Base-by-base conservation (phyloP, 768 basidiomycete species). In the Termitomyces sp. region DNA sequence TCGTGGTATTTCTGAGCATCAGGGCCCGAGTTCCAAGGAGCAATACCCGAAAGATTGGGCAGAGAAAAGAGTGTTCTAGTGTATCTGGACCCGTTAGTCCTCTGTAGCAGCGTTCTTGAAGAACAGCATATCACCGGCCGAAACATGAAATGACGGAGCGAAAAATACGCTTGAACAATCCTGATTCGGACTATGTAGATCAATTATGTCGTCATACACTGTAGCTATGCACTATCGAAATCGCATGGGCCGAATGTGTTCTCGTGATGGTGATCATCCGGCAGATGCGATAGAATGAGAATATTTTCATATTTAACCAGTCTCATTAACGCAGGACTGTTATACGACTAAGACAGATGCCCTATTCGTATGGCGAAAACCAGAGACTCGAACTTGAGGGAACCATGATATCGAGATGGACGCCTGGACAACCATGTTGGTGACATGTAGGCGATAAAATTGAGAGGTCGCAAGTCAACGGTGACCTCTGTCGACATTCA, bases 1-100 rank as follows among this genome's bases (percentile, higher is more conserved):
- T 96, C 93, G 65, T 85, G 85, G 66, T 92, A 95, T 13, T 75
- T 81, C 65, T 91, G 88, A 10, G 75, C 65, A 56, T 80, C 77
- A 60, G 77, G 70, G 34, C 65, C 36, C 34, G 42, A 39, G 41
- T 62, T 67, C 58, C 77, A 75, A 2, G 77, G 73, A 5, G 77
- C 75, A 50, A 80, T 64, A 7, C 74, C 73, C 2, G 82, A 73
- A 26, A 85, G 65, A 54, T 79, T 72, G 16, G 83, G 78, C 16
- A 88, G 69, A 15, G 77, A 80, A 60, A 86, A 84, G 58, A 81
- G 66, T 13, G 70, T 61, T 64, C 80, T 64, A 47, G 41, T 29
- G 57, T 41, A 50, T 49, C 34, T 36, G 20, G n/a, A 51, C 13
- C 45, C 31, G 34, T n/a, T 22, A 39, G 37, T 20, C 26, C 44